These are phyloP conservation scores for Parastagonospora nodorum DNA, from an alignment of 2,329 filamentous ascomycete species.

Conservation along the genomic window DNA sequence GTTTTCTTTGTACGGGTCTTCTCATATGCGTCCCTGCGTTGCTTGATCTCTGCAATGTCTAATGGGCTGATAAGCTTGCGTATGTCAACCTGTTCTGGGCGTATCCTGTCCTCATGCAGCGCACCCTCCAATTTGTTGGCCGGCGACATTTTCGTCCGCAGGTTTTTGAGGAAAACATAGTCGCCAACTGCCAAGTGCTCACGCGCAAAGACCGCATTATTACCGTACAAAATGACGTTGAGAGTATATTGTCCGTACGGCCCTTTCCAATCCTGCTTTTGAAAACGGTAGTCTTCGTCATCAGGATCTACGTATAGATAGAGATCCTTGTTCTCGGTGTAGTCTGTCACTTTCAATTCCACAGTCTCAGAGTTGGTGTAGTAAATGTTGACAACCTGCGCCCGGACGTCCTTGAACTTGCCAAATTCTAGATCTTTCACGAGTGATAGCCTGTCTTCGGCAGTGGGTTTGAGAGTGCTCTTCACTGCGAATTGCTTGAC, in stretches of 20 bases:
- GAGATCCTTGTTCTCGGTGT: slow-evolving; percentile 62
- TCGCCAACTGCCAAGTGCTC: slow-evolving; percentile 61
- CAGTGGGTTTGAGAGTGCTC: slow-evolving; percentile 5
- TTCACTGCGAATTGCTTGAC: slow-evolving; percentile 19
- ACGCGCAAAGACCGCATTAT: slow-evolving; percentile 66
- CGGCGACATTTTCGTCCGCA: slow-evolving; percentile 66
- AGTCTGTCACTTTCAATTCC: slow-evolving; percentile 33
- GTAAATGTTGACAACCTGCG: slow-evolving; percentile 68
- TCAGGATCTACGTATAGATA: slow-evolving; percentile 57
- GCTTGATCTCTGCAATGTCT: slow-evolving; percentile 44
- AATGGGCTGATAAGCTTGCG: slow-evolving; percentile 23
- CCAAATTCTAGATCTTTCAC: slow-evolving; percentile 65
- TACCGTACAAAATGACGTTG: slow-evolving; percentile 72
- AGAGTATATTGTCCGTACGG: slow-evolving; percentile 75
- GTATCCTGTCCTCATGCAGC: slow-evolving; percentile 65
- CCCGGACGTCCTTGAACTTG: slow-evolving; percentile 71
- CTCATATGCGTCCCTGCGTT: slow-evolving; percentile 69
- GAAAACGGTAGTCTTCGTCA: slow-evolving; percentile 21
- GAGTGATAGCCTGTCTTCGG: slow-evolving; percentile 50
- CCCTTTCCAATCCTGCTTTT: slow-evolving; percentile 65
- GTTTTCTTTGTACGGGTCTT: slow-evolving; percentile 15
- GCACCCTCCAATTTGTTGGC: slow-evolving; percentile 70
- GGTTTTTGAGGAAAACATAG: slow-evolving; percentile 71
- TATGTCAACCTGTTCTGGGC: slow-evolving; percentile 63
- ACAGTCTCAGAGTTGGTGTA: slow-evolving; percentile 42